phyloP scores from a whole-genome alignment of 306 rosid species.

The Ziziphus jujuba region DNA sequence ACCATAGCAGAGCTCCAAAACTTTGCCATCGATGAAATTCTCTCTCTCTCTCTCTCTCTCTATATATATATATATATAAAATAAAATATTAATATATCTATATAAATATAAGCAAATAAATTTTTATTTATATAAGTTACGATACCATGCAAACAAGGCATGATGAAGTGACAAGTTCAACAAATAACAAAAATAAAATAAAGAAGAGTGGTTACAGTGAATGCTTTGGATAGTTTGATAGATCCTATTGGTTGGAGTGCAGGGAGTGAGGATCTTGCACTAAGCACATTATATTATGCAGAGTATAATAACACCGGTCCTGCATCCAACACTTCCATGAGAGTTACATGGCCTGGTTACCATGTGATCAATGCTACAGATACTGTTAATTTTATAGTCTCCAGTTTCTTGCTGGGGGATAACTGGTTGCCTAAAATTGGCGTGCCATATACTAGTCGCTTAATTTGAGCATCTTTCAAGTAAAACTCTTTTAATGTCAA shows the following conservation, averaged over 20 bases:
- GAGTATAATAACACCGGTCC: conserved; percentile 26
- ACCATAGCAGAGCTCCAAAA: too few species aligned
- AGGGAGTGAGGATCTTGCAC: conserved; percentile 1
- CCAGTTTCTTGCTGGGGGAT: conserved; percentile 21
- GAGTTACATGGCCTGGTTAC: conserved; percentile 22
- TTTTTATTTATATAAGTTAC: too few species aligned
- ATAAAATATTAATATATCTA: too few species aligned
- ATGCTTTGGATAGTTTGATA: conserved; percentile 10
- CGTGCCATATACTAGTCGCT: conserved; percentile 21
- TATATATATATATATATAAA: too few species aligned
- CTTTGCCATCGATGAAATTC: too few species aligned
- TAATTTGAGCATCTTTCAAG: background rate
- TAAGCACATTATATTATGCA: background rate
- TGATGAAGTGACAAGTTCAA: too few species aligned
- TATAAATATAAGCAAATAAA: too few species aligned
- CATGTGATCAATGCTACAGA: conserved; percentile 11
- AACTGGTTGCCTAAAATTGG: conserved; percentile 21
- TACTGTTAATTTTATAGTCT: conserved; percentile 25
- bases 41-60: too few species aligned
- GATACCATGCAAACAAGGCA: too few species aligned
- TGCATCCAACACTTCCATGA: background rate
- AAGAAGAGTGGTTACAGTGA: too few species aligned
- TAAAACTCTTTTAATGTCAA: too few species aligned
- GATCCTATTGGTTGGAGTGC: conserved; percentile 18
- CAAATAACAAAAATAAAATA: too few species aligned